Evolutionary conservation across 2,329 filamentous ascomycete genomes (phyloP).

Genomic region (Penicillium sp.): DNA sequence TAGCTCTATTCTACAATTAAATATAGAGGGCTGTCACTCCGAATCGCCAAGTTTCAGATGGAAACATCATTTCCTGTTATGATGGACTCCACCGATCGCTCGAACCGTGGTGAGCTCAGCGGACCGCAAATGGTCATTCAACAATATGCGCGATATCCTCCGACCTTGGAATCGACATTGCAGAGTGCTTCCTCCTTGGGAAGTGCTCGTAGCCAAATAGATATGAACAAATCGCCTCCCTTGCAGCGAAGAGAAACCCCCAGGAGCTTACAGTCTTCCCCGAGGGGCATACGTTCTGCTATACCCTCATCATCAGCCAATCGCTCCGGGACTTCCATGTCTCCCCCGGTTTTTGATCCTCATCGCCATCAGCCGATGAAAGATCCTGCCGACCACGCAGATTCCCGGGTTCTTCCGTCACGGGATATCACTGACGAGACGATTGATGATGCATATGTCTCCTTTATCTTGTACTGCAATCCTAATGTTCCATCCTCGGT

Average conservation of each 20-base stretch:
- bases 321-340: slow-evolving; percentile 42
- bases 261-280: slow-evolving; percentile 42
- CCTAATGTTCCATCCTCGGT: slow-evolving; percentile 70
- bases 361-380: slow-evolving; percentile 30
- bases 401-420: slow-evolving; percentile 60
- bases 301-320: slow-evolving; percentile 28
- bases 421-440: slow-evolving; percentile 66
- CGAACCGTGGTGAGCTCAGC: slow-evolving; percentile 28
- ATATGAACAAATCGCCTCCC: slow-evolving; percentile 37
- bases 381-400: slow-evolving; percentile 42
- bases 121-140: slow-evolving; percentile 36
- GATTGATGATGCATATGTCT: slow-evolving; percentile 78
- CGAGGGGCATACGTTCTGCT: slow-evolving; percentile 33
- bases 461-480: slow-evolving; percentile 89
- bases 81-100: slow-evolving; percentile 27
- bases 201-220: slow-evolving; percentile 35
- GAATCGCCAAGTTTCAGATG: slow-evolving; percentile 23
- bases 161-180: slow-evolving; percentile 36
- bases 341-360: slow-evolving; percentile 39
- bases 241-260: slow-evolving; percentile 41
- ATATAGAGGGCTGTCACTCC: not conserved
- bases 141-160: slow-evolving; percentile 42
- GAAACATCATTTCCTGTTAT: slow-evolving; percentile 34
- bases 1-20: slow-evolving; percentile 3
- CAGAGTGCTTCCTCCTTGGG: slow-evolving; percentile 40